These are phyloP conservation scores for Gardenia jasminoides DNA, from an alignment of 257 asterid genomes.

Conservation along the genomic window DNA sequence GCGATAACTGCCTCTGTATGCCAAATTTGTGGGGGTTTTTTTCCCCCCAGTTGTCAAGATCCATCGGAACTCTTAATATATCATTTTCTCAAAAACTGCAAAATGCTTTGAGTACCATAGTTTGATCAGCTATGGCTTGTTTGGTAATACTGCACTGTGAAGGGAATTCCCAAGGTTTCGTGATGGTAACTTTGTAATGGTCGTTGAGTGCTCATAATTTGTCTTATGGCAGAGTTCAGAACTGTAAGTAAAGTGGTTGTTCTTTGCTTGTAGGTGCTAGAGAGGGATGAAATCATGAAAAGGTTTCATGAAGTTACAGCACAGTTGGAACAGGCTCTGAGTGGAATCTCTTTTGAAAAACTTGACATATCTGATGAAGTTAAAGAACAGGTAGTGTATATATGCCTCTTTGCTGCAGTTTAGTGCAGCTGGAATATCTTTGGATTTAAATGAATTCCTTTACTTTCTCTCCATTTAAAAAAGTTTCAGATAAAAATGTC, in stretches of 20 bases:
- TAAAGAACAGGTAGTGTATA: slow-evolving; percentile 72
- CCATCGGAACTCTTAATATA: not conserved
- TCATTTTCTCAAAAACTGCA: not conserved
- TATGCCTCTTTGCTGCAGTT: not conserved
- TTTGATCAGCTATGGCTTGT: not conserved
- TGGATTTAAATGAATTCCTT: not conserved
- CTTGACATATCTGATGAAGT: slow-evolving; percentile 97
- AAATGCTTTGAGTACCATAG: not conserved
- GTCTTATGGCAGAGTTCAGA: not conserved
- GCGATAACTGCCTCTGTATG: not conserved
- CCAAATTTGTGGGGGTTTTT: not conserved
- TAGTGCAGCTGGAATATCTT: slow-evolving; percentile 3
- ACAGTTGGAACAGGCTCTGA: slow-evolving; percentile 78
- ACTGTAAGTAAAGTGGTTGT: slow-evolving; percentile 16
- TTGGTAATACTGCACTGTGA: not conserved
- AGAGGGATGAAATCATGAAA: slow-evolving; percentile 71
- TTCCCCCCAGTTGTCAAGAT: not conserved
- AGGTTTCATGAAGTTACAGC: slow-evolving; percentile 76
- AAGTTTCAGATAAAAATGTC: not conserved
- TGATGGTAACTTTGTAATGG: not conserved
- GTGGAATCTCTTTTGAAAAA: slow-evolving; percentile 67
- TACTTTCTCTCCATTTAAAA: not conserved
- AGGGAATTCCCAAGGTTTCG: not conserved
- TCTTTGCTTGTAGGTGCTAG: slow-evolving; percentile 68
- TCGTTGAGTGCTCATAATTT: not conserved